A percentile compares a stretch with the other conserved stretches of the same genome.
These are phyloP conservation scores for Cronartium quercuum DNA, from an alignment of 1,284 basidiomycete genomes.

Conservation along the genomic window DNA sequence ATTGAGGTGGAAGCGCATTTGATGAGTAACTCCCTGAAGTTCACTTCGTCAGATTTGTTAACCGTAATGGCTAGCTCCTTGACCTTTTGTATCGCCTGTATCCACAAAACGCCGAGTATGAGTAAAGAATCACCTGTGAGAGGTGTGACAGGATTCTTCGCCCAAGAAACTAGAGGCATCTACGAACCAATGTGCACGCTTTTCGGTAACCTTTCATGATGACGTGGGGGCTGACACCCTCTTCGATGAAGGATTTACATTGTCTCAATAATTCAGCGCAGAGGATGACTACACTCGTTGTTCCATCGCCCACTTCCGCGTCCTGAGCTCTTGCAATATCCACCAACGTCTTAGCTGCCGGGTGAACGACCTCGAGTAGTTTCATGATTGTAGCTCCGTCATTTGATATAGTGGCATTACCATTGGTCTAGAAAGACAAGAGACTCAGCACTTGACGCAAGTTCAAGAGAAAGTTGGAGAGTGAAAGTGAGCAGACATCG, in stretches of 20 bases:
- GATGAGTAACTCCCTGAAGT: slow-evolving; percentile 85
- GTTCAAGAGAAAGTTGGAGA: background rate
- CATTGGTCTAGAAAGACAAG: slow-evolving; percentile 57
- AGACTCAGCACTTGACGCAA: background rate
- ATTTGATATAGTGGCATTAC: slow-evolving; percentile 91
- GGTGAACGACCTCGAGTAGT: slow-evolving; percentile 93
- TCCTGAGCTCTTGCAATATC: slow-evolving; percentile 98
- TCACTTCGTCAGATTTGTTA: slow-evolving; percentile 78
- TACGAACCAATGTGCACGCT: slow-evolving; percentile 68
- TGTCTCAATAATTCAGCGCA: slow-evolving; percentile 95
- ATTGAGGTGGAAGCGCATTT: slow-evolving; percentile 98
- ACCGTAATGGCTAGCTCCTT: slow-evolving; percentile 83
- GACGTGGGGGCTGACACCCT: slow-evolving; percentile 93
- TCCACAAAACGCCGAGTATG: slow-evolving; percentile 41
- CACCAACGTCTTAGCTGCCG: slow-evolving; percentile 89
- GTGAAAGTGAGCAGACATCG: slow-evolving; percentile 39
- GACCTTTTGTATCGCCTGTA: slow-evolving; percentile 74
- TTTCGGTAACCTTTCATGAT: slow-evolving; percentile 94
- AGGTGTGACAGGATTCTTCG: no score
- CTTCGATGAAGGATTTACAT: slow-evolving; percentile 83
- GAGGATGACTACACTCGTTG: slow-evolving; percentile 87
- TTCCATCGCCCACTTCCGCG: slow-evolving; percentile 97
- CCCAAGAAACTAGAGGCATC: slow-evolving; percentile 29
- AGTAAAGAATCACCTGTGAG: slow-evolving; percentile 15
- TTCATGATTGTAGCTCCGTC: slow-evolving; percentile 98